Evolutionary conservation across 805 yeast genomes (phyloP), one percentile per base, ranked within the genome.

Genomic region (Ogataea haglerorum): DNA sequence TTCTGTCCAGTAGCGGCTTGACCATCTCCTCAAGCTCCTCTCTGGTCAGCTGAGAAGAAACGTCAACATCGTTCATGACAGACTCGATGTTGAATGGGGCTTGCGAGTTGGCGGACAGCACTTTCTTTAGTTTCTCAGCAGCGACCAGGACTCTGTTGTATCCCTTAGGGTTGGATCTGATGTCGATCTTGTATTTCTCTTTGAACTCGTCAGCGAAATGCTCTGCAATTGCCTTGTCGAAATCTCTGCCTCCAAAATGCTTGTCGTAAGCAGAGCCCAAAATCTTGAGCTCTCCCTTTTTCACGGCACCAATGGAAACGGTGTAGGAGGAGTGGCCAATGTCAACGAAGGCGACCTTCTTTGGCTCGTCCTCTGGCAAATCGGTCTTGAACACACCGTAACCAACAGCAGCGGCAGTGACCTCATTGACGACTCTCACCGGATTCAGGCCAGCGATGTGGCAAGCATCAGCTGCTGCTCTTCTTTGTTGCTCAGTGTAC

Each of bases 361-460:
- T 82, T 61, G 90, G 83, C 67, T 83, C 85, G 58, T 87, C 95
- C 68, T 89, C 98, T 59, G 98, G 96, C 59, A 93, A 76, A 63
- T 91, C 97, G 52, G 85, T 78, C 79, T 93, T 90, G 84, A 93
- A 93, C 47, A 93, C 96, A 75, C 99, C 99, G 73, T 93, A 95
- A 57, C 97, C 95, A 52, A 93, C 96, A 58, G 97, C 98, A 47
- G 99, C 99, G 47, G 99, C 98, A 43, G 98, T 90, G 53, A 86
- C 83, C 67, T 93, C 99, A 68, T 93, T 93, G 56, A 93, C 95
- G 51, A 93, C 81, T 78, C 99, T 86, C 46, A 93, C 97, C 46
- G 99, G 98, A 81, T 93, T 93, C 62, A 93, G 77, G 50, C 96
- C 96, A 45, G 99, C 98, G 64, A 93, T 85, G 64, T 76, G 78